Percentiles rank a stretch among this genome's conserved stretches.
Conservation (phyloP, 2,329 filamentous ascomycete species). For the Cadophora sp. region DNA sequence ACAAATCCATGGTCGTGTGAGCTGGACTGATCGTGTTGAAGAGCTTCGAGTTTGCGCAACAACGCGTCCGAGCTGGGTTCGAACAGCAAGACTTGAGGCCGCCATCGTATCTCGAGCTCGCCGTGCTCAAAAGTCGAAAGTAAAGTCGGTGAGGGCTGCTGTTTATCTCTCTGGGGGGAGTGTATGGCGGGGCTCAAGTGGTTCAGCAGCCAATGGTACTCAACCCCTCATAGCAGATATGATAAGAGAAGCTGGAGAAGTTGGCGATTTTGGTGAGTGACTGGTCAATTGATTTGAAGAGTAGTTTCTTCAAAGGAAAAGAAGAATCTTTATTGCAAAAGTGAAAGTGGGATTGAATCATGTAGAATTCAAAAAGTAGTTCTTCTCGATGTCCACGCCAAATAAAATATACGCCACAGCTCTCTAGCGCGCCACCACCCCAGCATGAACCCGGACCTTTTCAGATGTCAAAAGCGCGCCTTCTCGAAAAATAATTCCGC, state of each 20-base stretch:
- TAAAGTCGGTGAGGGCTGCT: conserved; percentile 30
- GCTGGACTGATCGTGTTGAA: conserved; percentile 25
- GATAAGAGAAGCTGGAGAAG: not conserved
- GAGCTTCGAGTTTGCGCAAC: conserved; percentile 31
- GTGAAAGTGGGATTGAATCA: conserved; percentile 17
- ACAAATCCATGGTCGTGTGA: conserved; percentile 38
- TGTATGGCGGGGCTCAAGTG: conserved; percentile 35
- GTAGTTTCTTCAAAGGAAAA: not conserved
- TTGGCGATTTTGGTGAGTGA: not conserved
- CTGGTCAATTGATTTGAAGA: conserved; percentile 3
- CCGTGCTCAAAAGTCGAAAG: conserved; percentile 12
- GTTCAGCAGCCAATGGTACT: conserved; percentile 28
- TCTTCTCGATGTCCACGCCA: not conserved
- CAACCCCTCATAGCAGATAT: conserved; percentile 27
- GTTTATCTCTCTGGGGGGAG: conserved; percentile 9
- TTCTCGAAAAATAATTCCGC: not conserved
- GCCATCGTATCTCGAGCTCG: conserved; percentile 35
- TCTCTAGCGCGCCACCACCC: conserved; percentile 20
- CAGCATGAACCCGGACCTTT: conserved; percentile 12
- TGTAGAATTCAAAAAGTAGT: conserved; percentile 10
- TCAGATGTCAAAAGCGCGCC: conserved; percentile 17
- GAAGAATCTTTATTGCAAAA: not conserved
- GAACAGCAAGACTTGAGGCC: conserved; percentile 36
- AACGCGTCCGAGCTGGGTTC: conserved; percentile 37
- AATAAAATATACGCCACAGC: conserved; percentile 20